Percentiles rank a stretch among this genome's conserved stretches.
phyloP scores from a whole-genome alignment of 73 alveolate species.

The Loxodes magnus region DNA sequence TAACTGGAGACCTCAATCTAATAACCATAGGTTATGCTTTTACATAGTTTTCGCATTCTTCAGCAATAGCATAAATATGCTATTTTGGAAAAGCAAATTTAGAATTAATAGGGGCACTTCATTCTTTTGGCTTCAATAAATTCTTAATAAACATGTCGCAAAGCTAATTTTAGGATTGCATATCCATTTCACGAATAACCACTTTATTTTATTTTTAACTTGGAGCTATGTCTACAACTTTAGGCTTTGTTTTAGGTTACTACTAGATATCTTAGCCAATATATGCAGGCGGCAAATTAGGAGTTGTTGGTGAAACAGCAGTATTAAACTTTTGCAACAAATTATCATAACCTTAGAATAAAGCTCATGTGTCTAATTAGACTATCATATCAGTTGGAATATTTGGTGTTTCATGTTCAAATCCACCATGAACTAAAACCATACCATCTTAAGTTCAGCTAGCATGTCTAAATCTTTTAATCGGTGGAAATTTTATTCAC shows the following conservation, averaged over 20 bases:
- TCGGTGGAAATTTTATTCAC: conserved; percentile 72
- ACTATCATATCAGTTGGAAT: conserved; percentile 1
- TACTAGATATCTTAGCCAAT: neutral
- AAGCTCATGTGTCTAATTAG: neutral
- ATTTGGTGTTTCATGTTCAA: conserved; percentile 81
- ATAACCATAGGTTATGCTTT: conserved; percentile 84
- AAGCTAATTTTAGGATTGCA: too few species aligned
- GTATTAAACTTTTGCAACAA: neutral
- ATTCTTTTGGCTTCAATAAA: conserved; percentile 66
- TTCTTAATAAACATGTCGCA: conserved; percentile 55
- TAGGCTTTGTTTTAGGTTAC: neutral
- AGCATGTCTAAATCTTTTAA: conserved; percentile 80
- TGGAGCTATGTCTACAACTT: too few species aligned
- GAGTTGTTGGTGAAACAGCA: conserved; percentile 2
- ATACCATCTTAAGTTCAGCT: conserved; percentile 28
- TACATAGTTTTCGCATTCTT: conserved; percentile 57
- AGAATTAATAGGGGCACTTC: conserved; percentile 37
- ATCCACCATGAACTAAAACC: conserved; percentile 86
- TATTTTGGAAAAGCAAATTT: conserved; percentile 58
- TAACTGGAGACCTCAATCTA: conserved; percentile 77
- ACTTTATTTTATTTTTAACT: too few species aligned
- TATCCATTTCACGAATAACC: too few species aligned
- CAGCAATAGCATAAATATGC: conserved; percentile 60
- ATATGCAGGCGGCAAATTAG: conserved; percentile 6
- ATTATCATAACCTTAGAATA: neutral